Percentiles rank a stretch among this genome's conserved stretches.
These are phyloP conservation scores for Passiflora organensis DNA, from an alignment of 345 rosid genomes.

Conservation along the genomic window DNA sequence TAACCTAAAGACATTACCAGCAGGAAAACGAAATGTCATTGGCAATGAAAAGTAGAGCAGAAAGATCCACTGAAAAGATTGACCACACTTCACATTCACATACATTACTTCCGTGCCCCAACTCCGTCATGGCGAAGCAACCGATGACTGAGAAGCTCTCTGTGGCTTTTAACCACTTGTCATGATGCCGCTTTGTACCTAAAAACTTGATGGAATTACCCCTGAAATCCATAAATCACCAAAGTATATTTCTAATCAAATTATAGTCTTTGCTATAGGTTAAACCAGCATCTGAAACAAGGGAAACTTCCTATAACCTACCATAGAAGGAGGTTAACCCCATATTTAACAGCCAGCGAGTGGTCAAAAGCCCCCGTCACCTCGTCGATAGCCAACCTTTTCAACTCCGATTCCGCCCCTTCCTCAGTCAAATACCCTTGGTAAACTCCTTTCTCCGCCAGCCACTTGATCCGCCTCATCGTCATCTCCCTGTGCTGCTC, in stretches of 20 bases:
- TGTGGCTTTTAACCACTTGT: conserved; percentile 73
- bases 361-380: conserved; percentile 58
- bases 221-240: conserved; percentile 36
- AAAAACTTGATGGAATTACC: conserved; percentile 78
- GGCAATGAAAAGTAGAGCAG: neutral
- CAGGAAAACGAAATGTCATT: neutral
- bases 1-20: conserved; percentile 44
- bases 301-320: conserved; percentile 2
- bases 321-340: conserved; percentile 89
- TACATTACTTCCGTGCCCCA: conserved; percentile 99
- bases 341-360: conserved; percentile 59
- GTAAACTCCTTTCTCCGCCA: conserved; percentile 60
- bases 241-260: neutral
- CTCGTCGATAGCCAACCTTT: conserved; percentile 55
- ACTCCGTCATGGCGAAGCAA: conserved; percentile 93
- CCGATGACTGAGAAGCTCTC: conserved; percentile 70
- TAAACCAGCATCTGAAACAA: neutral
- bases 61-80: neutral
- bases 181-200: conserved; percentile 85
- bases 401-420: conserved; percentile 54
- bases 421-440: conserved; percentile 64
- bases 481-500: conserved; percentile 92
- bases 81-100: conserved; percentile 19
- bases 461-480: conserved; percentile 51
- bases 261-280: too few relatives aligned